Evolutionary conservation across 139 green algal species (phyloP).

Genomic region (Parachlorella kessleri): DNA sequence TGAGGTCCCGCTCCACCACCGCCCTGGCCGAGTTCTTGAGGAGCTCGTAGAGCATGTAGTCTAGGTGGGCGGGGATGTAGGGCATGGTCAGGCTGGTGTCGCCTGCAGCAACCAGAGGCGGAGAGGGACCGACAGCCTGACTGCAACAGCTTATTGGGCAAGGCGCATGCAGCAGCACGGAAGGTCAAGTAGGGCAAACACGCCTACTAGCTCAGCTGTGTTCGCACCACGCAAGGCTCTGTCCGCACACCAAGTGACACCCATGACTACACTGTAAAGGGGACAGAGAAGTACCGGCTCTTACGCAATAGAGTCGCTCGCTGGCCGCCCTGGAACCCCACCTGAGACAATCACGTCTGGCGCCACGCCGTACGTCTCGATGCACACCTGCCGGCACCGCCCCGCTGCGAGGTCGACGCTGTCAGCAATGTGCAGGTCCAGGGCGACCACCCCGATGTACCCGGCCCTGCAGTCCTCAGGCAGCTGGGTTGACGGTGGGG

Average conservation of each 20-base stretch:
- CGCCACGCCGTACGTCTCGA: constrained; percentile 76
- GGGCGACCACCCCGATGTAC: constrained; percentile 10
- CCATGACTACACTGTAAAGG: no score
- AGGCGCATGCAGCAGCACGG: no score
- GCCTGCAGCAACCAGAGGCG: no score
- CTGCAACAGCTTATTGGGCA: no score
- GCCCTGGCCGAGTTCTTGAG: constrained; percentile 85
- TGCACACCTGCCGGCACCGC: constrained; percentile 72
- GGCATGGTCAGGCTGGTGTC: constrained; percentile 44
- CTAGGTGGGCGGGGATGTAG: constrained; percentile 89
- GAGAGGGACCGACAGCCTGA: no score
- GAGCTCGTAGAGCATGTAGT: constrained; percentile 95
- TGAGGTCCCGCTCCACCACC: constrained; percentile 52
- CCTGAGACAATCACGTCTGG: constrained; percentile 74
- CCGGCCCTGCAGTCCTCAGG: not conserved
- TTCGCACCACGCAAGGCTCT: no score
- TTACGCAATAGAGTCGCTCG: no score
- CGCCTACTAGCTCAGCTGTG: no score
- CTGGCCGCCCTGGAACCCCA: not conserved
- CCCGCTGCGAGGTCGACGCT: constrained; percentile 69
- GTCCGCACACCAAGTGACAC: no score
- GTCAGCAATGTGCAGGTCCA: constrained; percentile 69
- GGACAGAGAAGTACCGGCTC: no score
- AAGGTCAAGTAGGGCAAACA: no score
- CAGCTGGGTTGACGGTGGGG: no score